A percentile compares a stretch with the other conserved stretches of the same genome.
Conservation (phyloP, 208 protist genomes). For the Perkinsela sp. region DNA sequence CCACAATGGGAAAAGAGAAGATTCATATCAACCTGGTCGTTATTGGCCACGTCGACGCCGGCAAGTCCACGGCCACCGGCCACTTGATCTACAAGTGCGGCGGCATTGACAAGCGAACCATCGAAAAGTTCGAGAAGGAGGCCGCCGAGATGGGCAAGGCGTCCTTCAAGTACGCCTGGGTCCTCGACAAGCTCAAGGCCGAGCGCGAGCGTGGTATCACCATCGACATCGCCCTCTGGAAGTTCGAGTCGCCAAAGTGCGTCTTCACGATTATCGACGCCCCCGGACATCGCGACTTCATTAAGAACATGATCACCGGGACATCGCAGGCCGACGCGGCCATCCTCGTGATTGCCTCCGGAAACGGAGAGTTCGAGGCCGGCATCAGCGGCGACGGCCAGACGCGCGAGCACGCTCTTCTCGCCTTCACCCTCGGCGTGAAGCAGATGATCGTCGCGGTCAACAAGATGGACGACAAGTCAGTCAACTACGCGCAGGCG, state of each 20-base stretch:
- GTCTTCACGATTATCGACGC: slow-evolving; percentile 49
- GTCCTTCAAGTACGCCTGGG: slow-evolving; percentile 83
- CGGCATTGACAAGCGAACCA: slow-evolving; percentile 52
- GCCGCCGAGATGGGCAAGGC: slow-evolving; percentile 41
- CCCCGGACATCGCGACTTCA: slow-evolving; percentile 69
- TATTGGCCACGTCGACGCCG: slow-evolving; percentile 46
- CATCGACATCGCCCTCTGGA: slow-evolving; percentile 64
- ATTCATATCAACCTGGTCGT: slow-evolving; percentile 21
- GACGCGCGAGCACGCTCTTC: slow-evolving; percentile 63
- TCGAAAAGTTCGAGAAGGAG: slow-evolving; percentile 58
- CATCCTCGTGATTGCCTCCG: slow-evolving; percentile 50
- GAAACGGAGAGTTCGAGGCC: slow-evolving; percentile 63
- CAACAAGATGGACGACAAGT: slow-evolving; percentile 62
- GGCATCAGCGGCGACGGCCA: slow-evolving; percentile 70
- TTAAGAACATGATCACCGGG: slow-evolving; percentile 75
- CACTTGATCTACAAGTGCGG: slow-evolving; percentile 66
- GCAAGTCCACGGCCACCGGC: slow-evolving; percentile 64
- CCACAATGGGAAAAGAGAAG: slow-evolving; percentile 9
- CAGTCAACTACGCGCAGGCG: slow-evolving; percentile 50
- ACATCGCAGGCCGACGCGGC: slow-evolving; percentile 63
- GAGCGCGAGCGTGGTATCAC: slow-evolving; percentile 72
- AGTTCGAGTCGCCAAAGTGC: slow-evolving; percentile 64
- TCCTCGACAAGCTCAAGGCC: slow-evolving; percentile 68
- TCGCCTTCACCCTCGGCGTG: slow-evolving; percentile 58
- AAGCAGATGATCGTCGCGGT: slow-evolving; percentile 61